phyloP scores from a whole-genome alignment of 116 monocot genomes.

The Papilionanthe hybrid region DNA sequence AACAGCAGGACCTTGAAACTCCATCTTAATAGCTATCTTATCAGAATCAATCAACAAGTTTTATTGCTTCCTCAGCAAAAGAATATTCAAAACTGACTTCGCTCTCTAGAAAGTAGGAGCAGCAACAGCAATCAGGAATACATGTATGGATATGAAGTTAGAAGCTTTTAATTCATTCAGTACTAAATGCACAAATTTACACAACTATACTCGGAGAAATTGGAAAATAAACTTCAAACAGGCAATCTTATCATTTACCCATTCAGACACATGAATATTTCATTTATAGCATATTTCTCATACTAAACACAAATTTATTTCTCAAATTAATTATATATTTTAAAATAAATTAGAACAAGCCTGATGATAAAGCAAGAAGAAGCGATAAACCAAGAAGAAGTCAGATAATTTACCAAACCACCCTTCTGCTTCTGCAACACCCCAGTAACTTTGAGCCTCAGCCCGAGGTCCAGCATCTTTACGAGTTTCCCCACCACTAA shows the following conservation, averaged over 20 bases:
- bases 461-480: slow-evolving; percentile 86
- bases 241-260: background rate
- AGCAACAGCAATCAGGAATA: background rate
- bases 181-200: background rate
- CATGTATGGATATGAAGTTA: background rate
- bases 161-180: background rate
- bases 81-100: background rate
- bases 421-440: slow-evolving; percentile 74
- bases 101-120: background rate
- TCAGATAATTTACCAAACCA: slow-evolving; percentile 77
- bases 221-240: background rate
- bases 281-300: background rate
- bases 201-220: background rate
- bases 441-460: slow-evolving; percentile 97
- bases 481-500: slow-evolving; percentile 97
- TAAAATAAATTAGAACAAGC: background rate
- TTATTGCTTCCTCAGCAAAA: background rate
- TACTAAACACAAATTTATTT: background rate
- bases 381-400: slow-evolving; percentile 3
- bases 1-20: background rate
- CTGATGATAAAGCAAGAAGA: background rate
- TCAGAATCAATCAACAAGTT: background rate
- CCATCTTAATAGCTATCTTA: background rate
- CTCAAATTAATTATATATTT: background rate
- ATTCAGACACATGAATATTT: background rate